phyloP scores from a whole-genome alignment of 2,329 filamentous ascomycete species.

The Epicoccum sorghinum region DNA sequence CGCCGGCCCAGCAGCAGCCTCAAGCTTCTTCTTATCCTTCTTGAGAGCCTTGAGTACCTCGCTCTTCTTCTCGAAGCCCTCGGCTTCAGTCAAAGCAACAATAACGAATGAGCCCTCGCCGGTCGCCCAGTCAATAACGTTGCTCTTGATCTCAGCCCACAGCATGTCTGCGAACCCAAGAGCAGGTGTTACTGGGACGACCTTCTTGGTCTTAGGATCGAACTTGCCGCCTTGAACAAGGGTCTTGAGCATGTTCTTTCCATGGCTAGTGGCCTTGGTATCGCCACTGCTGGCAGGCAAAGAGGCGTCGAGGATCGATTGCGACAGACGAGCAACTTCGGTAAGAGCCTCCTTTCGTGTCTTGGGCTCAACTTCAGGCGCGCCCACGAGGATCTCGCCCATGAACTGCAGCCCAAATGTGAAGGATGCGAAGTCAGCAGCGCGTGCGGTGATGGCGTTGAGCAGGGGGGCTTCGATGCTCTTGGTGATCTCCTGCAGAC shows the following conservation, averaged over 20 bases:
- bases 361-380: constrained; percentile 73
- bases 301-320: constrained; percentile 42
- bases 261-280: constrained; percentile 60
- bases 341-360: constrained; percentile 64
- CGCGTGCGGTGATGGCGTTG: constrained; percentile 71
- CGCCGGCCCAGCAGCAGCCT: constrained; percentile 64
- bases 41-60: constrained; percentile 73
- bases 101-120: constrained; percentile 87
- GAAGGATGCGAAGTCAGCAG: constrained; percentile 71
- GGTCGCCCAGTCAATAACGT: constrained; percentile 82
- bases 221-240: constrained; percentile 89
- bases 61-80: constrained; percentile 68
- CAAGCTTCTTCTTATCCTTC: constrained; percentile 73
- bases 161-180: constrained; percentile 81
- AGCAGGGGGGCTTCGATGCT: constrained; percentile 77
- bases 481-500: constrained; percentile 77
- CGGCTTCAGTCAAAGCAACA: constrained; percentile 77
- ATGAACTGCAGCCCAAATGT: constrained; percentile 89
- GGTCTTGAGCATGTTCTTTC: constrained; percentile 88
- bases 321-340: constrained; percentile 61
- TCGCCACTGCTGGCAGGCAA: constrained; percentile 37
- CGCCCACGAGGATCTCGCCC: constrained; percentile 78
- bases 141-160: constrained; percentile 79
- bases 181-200: constrained; percentile 75
- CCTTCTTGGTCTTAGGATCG: constrained; percentile 72